These are phyloP conservation scores for Chrysoporthe puriensis DNA, from an alignment of 2,329 filamentous ascomycete genomes.

Conservation along the genomic window DNA sequence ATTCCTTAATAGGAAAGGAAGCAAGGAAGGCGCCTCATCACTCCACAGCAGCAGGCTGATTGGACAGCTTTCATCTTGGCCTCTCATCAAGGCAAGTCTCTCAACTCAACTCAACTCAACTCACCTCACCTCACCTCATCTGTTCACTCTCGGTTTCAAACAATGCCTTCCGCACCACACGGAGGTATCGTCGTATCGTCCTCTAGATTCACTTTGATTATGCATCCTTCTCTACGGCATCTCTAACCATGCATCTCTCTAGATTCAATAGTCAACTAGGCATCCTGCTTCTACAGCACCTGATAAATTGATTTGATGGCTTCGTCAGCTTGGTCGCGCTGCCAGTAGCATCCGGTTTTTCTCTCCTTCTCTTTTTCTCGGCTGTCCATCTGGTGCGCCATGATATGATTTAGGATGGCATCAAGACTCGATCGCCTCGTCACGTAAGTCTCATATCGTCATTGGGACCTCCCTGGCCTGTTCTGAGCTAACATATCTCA, in stretches of 20 bases:
- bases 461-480: conserved; percentile 2
- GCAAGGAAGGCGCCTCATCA: neutral
- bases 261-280: conserved; percentile 1
- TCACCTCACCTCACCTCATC: neutral
- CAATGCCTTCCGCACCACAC: neutral
- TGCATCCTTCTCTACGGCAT: neutral
- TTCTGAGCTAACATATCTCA: conserved; percentile 41
- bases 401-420: conserved; percentile 55
- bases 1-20: neutral
- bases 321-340: conserved; percentile 18
- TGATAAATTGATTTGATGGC: conserved; percentile 26
- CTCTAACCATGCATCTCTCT: neutral
- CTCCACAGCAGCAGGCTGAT: conserved; percentile 6
- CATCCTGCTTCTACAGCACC: conserved; percentile 3
- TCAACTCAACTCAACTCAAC: neutral
- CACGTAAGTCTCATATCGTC: conserved; percentile 65
- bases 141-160: neutral
- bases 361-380: conserved; percentile 10
- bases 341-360: conserved; percentile 23
- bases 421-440: conserved; percentile 81
- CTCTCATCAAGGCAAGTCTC: neutral
- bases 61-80: conserved; percentile 3
- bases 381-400: neutral
- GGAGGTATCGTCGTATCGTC: neutral
- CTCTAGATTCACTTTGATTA: neutral